Base-by-base conservation (phyloP, 441 rosid species). In the Mallotus japonicus region DNA sequence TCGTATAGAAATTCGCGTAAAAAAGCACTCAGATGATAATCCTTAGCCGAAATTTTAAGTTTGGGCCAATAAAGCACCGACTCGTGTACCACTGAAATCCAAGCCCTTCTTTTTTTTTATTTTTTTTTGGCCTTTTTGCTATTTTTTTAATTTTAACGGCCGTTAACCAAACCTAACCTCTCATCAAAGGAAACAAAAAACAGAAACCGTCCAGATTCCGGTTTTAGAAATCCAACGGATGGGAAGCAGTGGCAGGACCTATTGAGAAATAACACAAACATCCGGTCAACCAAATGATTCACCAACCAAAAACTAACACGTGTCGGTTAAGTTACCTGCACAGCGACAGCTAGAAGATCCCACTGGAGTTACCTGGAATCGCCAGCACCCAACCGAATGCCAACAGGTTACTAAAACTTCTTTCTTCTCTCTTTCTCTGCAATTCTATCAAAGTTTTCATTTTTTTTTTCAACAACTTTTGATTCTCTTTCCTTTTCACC, bases 371-470 rank as follows among this genome's bases (percentile, higher is more conserved):
- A 87, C 91, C 90, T 89, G 94, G 80, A 86, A 83, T 72, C 83
- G 85, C 90, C 93, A 85, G 92, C 86, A 75, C 62, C 91, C 95
- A 88, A 82, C 87, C 80, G 54, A 62, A 82, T 67, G 72, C 77
- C 82, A 79, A 81, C 86, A 75, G 75, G 87, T 80, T 62, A 22
- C 58, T 9, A 49, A 9, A 49, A 49, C 51, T 9, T 9, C 51
- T 49, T 9, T 13, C 12, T 78, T 10, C 28, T 66, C 54, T 72
- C 58, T 79, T 14, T 74, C 70, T 73, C 74, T 74, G 24, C 71
- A 7, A 8, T n/a, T 11, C 32, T 53, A 17, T 47, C 56, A 49
- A 55, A 56, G 44, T 76, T 73, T 55, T 69, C 57, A 55, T 74
- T 75, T 64, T 77, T 63, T 64, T 58, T 59, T 53, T 58, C 56